Percentiles rank a stretch among this genome's conserved stretches.
Conservation (phyloP, 306 rosid genomes). For the Cajanus cajan region DNA sequence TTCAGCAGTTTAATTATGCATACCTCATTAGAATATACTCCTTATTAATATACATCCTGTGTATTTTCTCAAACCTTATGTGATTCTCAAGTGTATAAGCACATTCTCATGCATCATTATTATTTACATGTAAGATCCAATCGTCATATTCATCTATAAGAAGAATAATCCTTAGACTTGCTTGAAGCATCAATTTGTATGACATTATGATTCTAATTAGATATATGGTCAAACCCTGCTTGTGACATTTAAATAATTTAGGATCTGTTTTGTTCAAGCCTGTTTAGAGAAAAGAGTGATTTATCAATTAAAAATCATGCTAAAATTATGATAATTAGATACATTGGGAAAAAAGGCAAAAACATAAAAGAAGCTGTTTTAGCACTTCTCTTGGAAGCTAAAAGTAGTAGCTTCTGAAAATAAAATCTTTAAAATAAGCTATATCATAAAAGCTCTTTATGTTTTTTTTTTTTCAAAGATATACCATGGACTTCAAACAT, state of each 20-base stretch:
- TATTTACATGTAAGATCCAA: neutral
- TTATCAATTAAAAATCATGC: neutral
- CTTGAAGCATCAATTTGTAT: neutral
- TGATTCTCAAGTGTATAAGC: neutral
- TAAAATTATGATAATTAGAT: neutral
- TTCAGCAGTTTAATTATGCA: neutral
- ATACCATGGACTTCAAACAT: neutral
- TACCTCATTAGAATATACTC: neutral
- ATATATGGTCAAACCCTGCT: neutral
- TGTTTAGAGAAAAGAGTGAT: neutral
- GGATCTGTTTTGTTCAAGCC: neutral
- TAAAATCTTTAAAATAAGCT: neutral
- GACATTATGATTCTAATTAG: neutral
- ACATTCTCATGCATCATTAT: slow-evolving; percentile 1
- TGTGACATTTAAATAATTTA: neutral
- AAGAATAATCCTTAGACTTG: neutral
- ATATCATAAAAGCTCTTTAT: neutral
- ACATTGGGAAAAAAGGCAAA: neutral
- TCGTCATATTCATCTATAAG: neutral
- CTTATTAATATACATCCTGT: neutral
- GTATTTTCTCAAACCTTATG: neutral
- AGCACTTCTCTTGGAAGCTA: neutral
- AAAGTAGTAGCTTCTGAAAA: neutral
- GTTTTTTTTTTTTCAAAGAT: neutral
- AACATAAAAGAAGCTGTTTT: neutral